Evolutionary conservation across 768 basidiomycete species (phyloP).

Genomic region (Antrodiella citrinella): DNA sequence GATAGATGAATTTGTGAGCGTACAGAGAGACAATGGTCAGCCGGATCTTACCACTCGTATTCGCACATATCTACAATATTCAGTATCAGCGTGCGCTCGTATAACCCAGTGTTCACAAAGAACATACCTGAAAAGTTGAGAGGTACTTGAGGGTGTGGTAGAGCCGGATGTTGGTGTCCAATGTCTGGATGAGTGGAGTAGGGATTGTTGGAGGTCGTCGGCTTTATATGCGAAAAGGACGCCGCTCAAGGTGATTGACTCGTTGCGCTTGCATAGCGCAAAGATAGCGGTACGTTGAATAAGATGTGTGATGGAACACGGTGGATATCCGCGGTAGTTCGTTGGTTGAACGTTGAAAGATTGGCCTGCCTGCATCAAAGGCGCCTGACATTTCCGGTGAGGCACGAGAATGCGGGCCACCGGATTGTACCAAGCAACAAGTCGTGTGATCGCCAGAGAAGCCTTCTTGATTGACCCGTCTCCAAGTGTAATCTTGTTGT

Average conservation of each 20-base stretch:
- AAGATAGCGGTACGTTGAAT: neutral
- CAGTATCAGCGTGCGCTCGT: too few species aligned
- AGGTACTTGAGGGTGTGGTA: too few species aligned
- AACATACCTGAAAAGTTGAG: too few species aligned
- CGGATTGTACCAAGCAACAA: neutral
- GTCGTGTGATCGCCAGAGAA: neutral
- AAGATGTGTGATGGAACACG: neutral
- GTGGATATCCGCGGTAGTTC: neutral
- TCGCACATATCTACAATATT: slow-evolving; percentile 19
- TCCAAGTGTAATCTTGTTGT: neutral
- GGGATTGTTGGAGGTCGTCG: neutral
- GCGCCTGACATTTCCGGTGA: neutral
- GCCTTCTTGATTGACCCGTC: neutral
- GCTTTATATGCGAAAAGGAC: neutral
- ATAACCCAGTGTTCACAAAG: too few species aligned
- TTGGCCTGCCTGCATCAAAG: neutral
- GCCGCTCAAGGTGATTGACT: neutral
- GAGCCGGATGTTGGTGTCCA: too few species aligned
- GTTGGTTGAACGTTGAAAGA: neutral
- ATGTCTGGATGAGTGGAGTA: neutral
- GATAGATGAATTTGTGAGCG: neutral
- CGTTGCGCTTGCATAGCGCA: neutral
- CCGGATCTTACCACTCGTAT: slow-evolving; percentile 19
- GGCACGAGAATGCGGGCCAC: neutral
- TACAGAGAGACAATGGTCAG: neutral